These are phyloP conservation scores for Creolimax fragrantissima DNA, from an alignment of 78 protist genomes.

Conservation along the genomic window DNA sequence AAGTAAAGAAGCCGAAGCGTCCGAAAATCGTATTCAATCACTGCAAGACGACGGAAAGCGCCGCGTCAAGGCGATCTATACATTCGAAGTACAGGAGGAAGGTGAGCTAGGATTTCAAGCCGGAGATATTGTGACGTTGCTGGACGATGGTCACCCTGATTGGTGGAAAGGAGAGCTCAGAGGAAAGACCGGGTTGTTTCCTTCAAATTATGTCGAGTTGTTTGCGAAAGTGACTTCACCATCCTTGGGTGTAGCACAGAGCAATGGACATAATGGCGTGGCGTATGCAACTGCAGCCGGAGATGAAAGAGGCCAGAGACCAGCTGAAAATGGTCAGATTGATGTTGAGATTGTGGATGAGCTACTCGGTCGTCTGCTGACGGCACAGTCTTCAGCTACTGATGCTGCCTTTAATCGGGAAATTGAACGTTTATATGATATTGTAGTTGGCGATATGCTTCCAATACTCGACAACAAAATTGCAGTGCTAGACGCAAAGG, in stretches of 20 bases:
- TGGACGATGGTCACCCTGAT: conserved; percentile 23
- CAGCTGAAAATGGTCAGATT: background rate
- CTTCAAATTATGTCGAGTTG: conserved; percentile 14
- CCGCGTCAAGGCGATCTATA: conserved; percentile 3
- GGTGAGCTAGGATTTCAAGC: conserved; percentile 10
- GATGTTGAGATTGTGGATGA: background rate
- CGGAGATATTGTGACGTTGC: conserved; percentile 16
- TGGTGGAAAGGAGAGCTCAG: conserved; percentile 39
- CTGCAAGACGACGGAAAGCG: background rate
- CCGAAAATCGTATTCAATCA: background rate
- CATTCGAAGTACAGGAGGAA: conserved; percentile 17
- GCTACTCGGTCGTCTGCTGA: background rate
- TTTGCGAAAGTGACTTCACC: background rate
- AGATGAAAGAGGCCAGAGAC: too few species aligned
- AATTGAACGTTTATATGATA: background rate
- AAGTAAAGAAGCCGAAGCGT: too few species aligned
- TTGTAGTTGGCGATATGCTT: background rate
- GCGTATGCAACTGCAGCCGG: background rate
- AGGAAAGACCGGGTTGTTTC: conserved; percentile 4
- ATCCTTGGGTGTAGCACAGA: background rate
- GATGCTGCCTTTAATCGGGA: background rate
- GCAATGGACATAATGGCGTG: background rate
- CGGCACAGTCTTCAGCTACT: background rate
- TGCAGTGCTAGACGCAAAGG: background rate
- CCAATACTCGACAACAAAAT: background rate